Evolutionary conservation across 352 stramenopile species (phyloP), one percentile per base, ranked within the genome.

Genomic region (Pythium brachiatum): DNA sequence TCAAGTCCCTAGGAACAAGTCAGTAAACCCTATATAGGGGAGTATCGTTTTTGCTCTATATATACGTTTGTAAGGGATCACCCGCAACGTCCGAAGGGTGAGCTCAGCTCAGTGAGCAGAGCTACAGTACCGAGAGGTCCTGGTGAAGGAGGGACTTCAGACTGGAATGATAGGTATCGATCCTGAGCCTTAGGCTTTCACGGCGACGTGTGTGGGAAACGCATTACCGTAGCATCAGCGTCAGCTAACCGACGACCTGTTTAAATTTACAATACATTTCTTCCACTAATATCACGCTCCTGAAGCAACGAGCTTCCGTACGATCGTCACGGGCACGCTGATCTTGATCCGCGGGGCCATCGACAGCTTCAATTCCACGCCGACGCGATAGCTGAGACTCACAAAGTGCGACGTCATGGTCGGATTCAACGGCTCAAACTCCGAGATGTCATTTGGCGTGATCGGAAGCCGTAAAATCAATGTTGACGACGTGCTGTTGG

Each of bases 361-460:
- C 16, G 47, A 44, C 3, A 64, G 44, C 21, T 46, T 50, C 18
- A 36, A 46, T 27, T 57, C 48, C 12, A 64, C 47, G 12, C 23
- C 46, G 21, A 64, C 57, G 25, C 57, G 57, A 32, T 64, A 64
- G 38, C 48, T 57, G 2, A 64, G 23, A 4, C 26, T 25, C 23
- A 53, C 12, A 18, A 58, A 58, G 50, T 53, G 25, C 21, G 50
- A 60, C 8, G 12, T 48, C 59, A 60, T 60, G 18, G 59, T 66
- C 7, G 59, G 59, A 13, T 39, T 57, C 16, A 66, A 31, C 20
- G 25, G 31, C 3, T 44, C 39, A 15, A 46, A 36, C 7, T 57
- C 53, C 0, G n/a, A 51, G n/a, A 59, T 7, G 9, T 57, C 38
- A 16, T 55, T 50, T 6, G 52, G 32, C 7, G 59, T 41, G 26